Percentiles rank a stretch among this genome's conserved stretches.
phyloP scores from a whole-genome alignment of 768 basidiomycete genomes.

The Tricholoma sp. region DNA sequence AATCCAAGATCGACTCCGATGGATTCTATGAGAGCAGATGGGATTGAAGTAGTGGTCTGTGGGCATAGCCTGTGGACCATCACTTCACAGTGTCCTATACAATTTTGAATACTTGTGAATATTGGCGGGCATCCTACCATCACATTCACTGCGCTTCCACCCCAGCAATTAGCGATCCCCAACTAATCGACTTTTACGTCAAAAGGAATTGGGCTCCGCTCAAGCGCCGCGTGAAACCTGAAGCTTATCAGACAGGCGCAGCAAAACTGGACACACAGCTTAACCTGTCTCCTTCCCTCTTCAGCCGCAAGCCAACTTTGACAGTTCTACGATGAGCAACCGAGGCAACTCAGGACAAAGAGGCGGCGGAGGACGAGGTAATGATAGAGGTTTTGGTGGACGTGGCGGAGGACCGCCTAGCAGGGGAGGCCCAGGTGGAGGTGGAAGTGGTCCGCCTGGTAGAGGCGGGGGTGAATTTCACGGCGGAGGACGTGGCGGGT shows the following conservation, averaged over 20 bases:
- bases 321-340: constrained; percentile 10
- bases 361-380: constrained; percentile 16
- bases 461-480: constrained; percentile 21
- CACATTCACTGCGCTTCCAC: neutral
- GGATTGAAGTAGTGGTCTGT: no score
- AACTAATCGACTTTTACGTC: no score
- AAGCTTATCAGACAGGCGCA: neutral
- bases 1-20: no score
- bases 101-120: neutral
- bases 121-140: neutral
- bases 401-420: constrained; percentile 10
- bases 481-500: constrained; percentile 17
- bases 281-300: neutral
- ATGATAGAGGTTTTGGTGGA: constrained; percentile 11
- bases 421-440: constrained; percentile 8
- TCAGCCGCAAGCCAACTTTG: constrained; percentile 2
- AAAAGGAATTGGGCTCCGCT: neutral
- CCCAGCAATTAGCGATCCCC: no score
- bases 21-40: no score
- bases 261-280: neutral
- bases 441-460: constrained; percentile 19
- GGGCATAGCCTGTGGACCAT: neutral
- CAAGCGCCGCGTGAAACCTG: neutral
- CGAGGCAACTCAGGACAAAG: constrained; percentile 13
- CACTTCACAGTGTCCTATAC: neutral